phyloP scores from a whole-genome alignment of 257 asterid genomes.

The Jacaranda mimosifolia region DNA sequence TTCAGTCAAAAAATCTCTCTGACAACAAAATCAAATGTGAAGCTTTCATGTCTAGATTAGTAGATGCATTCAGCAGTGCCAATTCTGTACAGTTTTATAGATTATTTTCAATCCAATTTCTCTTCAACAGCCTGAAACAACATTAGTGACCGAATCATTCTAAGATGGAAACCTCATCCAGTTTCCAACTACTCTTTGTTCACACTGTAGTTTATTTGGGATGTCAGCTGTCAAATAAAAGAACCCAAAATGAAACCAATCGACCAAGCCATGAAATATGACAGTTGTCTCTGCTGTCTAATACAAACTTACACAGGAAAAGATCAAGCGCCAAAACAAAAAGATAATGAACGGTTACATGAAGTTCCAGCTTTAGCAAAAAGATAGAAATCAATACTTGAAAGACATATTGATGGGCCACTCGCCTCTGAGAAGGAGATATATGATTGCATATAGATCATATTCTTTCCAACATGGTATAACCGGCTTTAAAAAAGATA shows the following conservation, averaged over 20 bases:
- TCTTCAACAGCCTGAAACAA: slow-evolving; percentile 5
- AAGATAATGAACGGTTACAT: neutral
- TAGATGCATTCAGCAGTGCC: slow-evolving; percentile 11
- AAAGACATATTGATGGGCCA: slow-evolving; percentile 6
- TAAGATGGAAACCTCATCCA: slow-evolving; percentile 4
- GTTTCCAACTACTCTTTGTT: neutral
- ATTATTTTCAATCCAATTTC: slow-evolving; percentile 13
- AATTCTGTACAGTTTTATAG: neutral
- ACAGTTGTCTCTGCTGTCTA: neutral
- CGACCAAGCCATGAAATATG: neutral
- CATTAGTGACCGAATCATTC: neutral
- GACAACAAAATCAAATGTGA: slow-evolving; percentile 31
- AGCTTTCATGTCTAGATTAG: slow-evolving; percentile 2
- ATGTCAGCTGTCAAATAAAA: neutral
- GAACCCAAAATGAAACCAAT: neutral
- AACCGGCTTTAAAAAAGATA: neutral
- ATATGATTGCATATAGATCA: neutral
- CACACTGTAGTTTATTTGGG: neutral
- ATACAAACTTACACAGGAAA: neutral
- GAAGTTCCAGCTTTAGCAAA: neutral
- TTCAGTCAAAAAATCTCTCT: slow-evolving; percentile 12
- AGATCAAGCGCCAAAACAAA: neutral
- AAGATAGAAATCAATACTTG: neutral
- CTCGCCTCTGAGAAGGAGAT: neutral
- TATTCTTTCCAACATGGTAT: neutral